These are phyloP conservation scores for Plasmodium yoelii DNA, from an alignment of 169 alveolate species.

Conservation along the genomic window DNA sequence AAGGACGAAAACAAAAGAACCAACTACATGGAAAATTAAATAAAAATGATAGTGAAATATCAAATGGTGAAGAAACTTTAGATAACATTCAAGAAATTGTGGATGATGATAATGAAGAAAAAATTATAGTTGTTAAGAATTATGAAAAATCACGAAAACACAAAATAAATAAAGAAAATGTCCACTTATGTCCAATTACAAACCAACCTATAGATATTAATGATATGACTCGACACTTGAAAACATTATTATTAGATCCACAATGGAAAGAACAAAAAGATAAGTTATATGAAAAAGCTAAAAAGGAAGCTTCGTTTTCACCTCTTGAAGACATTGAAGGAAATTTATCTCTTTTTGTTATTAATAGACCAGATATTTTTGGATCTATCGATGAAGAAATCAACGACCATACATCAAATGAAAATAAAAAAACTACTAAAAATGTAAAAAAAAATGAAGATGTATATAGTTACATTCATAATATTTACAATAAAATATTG, in stretches of 20 bases:
- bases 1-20: slow-evolving; percentile 24
- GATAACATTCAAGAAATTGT: slow-evolving; percentile 9
- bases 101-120: slow-evolving; percentile 86
- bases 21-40: slow-evolving; percentile 21
- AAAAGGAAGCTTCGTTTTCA: slow-evolving; percentile 90
- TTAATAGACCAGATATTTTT: slow-evolving; percentile 92
- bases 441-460: slow-evolving; percentile 38
- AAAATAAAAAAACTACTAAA: slow-evolving; percentile 45
- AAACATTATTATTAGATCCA: slow-evolving; percentile 95
- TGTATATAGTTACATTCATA: slow-evolving; percentile 63
- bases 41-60: slow-evolving; percentile 57
- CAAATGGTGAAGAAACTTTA: slow-evolving; percentile 16
- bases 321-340: slow-evolving; percentile 91
- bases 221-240: slow-evolving; percentile 95
- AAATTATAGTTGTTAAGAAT: slow-evolving; percentile 87
- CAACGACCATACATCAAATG: slow-evolving; percentile 55
- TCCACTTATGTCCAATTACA: slow-evolving; percentile 96
- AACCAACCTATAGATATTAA: slow-evolving; percentile 93
- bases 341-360: slow-evolving; percentile 89
- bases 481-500: slow-evolving; percentile 40
- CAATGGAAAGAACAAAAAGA: slow-evolving; percentile 95
- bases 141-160: slow-evolving; percentile 85
- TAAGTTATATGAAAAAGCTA: slow-evolving; percentile 89
- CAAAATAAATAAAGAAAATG: slow-evolving; percentile 77
- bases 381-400: slow-evolving; percentile 94